These are phyloP conservation scores for Fusarium oligoseptatum DNA, from an alignment of 2,329 filamentous ascomycete species.

Conservation along the genomic window DNA sequence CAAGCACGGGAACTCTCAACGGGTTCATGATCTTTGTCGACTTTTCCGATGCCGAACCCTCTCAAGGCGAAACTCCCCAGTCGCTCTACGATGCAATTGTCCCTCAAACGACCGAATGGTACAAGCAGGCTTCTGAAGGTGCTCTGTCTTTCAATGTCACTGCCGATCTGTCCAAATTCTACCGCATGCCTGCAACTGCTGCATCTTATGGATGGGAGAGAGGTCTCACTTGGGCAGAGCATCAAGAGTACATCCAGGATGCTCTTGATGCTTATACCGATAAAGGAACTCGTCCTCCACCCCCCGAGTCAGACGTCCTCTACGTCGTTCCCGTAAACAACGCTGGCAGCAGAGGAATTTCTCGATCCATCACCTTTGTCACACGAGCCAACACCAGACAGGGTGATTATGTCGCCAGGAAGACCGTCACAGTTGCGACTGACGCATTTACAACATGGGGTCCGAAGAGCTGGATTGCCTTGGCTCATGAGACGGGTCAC, in stretches of 20 bases:
- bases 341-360: not conserved
- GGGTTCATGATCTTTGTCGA: slow-evolving; percentile 56
- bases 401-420: slow-evolving; percentile 23
- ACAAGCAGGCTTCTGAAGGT: slow-evolving; percentile 44
- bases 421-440: slow-evolving; percentile 49
- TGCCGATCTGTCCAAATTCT: slow-evolving; percentile 38
- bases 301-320: slow-evolving; percentile 21
- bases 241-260: slow-evolving; percentile 30
- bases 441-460: slow-evolving; percentile 51
- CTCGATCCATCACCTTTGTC: not conserved
- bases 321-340: slow-evolving; percentile 28
- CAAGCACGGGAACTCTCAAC: slow-evolving; percentile 48
- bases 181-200: slow-evolving; percentile 45
- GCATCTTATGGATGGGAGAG: slow-evolving; percentile 42
- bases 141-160: slow-evolving; percentile 40
- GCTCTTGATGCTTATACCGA: slow-evolving; percentile 23
- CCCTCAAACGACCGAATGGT: slow-evolving; percentile 29
- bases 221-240: slow-evolving; percentile 3
- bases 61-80: slow-evolving; percentile 40
- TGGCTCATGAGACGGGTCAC: slow-evolving; percentile 56
- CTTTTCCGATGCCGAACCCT: slow-evolving; percentile 46
- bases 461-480: slow-evolving; percentile 42
- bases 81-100: slow-evolving; percentile 33
- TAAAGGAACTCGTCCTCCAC: slow-evolving; percentile 1
- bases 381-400: not conserved